phyloP scores from a whole-genome alignment of 148 eudicot species.

The Simmondsia chinensis region DNA sequence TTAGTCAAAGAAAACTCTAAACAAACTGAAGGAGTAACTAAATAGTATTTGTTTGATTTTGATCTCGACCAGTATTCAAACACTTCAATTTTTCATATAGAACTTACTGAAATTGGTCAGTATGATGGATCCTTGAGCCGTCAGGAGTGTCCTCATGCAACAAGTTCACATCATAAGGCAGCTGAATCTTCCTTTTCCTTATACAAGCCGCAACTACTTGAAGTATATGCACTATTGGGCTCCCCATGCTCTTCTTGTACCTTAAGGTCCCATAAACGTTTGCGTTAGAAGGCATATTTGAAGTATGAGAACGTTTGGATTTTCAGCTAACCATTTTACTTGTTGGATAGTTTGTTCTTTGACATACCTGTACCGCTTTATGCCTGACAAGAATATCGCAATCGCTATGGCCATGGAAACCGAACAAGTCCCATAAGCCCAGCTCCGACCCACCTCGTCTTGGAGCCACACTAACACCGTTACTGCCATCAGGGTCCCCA shows the following conservation, averaged over 20 bases:
- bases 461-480: slow-evolving; percentile 80
- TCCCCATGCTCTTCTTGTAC: slow-evolving; percentile 64
- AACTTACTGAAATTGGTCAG: slow-evolving; percentile 67
- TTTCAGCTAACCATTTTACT: too few species aligned
- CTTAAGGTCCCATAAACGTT: too few species aligned
- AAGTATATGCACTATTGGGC: slow-evolving; percentile 65
- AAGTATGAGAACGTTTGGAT: too few species aligned
- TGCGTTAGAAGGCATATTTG: too few species aligned
- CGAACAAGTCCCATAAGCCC: slow-evolving; percentile 77
- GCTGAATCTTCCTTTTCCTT: slow-evolving; percentile 37
- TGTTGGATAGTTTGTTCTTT: too few species aligned
- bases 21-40: too few species aligned
- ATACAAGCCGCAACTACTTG: slow-evolving; percentile 62
- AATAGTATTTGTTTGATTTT: too few species aligned
- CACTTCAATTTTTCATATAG: neutral
- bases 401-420: slow-evolving; percentile 58
- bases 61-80: neutral
- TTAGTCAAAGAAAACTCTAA: too few species aligned
- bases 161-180: slow-evolving; percentile 41
- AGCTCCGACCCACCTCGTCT: slow-evolving; percentile 67
- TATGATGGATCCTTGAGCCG: slow-evolving; percentile 47
- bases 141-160: slow-evolving; percentile 57
- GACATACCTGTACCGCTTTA: slow-evolving; percentile 47
- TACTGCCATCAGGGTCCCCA: slow-evolving; percentile 76
- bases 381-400: slow-evolving; percentile 43